Evolutionary conservation across 768 basidiomycete genomes (phyloP).

Genomic region (Suillus americanus): DNA sequence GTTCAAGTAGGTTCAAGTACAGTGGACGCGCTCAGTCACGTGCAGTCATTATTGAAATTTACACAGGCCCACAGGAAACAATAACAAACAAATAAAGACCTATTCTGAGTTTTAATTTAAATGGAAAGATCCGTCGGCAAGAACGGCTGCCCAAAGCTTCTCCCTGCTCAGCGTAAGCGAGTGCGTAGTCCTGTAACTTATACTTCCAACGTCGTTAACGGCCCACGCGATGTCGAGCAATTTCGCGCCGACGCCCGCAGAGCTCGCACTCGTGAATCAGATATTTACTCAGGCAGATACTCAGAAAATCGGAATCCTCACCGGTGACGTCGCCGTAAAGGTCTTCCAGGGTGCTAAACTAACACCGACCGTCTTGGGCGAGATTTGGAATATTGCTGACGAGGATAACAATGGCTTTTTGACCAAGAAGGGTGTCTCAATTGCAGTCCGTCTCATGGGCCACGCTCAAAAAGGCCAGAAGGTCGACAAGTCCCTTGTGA

Average conservation of each 20-base stretch:
- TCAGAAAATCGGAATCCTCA: constrained; percentile 79
- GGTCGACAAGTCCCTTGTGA: constrained; percentile 57
- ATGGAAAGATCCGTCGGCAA: constrained; percentile 2
- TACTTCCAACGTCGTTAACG: constrained; percentile 14
- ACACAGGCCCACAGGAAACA: background rate
- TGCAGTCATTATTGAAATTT: constrained; percentile 14
- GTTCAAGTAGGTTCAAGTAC: constrained; percentile 4
- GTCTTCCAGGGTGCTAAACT: constrained; percentile 85
- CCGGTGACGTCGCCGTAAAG: constrained; percentile 88
- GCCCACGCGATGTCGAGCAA: constrained; percentile 36
- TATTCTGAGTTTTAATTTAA: constrained; percentile 7
- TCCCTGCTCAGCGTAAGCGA: constrained; percentile 3
- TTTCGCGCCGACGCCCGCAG: constrained; percentile 47
- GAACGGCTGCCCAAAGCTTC: constrained; percentile 4
- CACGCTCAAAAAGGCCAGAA: constrained; percentile 88
- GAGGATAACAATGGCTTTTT: constrained; percentile 93
- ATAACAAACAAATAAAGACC: background rate
- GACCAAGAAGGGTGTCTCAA: constrained; percentile 81
- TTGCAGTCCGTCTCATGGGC: constrained; percentile 88
- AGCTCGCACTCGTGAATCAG: constrained; percentile 63
- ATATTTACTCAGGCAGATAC: constrained; percentile 75
- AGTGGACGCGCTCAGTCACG: constrained; percentile 32
- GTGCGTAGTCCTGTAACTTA: constrained; percentile 26
- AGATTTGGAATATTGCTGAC: constrained; percentile 94
- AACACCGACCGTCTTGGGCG: constrained; percentile 73